These are phyloP conservation scores for Pyricularia sp. DNA, from an alignment of 2,329 filamentous ascomycete genomes.

Conservation along the genomic window DNA sequence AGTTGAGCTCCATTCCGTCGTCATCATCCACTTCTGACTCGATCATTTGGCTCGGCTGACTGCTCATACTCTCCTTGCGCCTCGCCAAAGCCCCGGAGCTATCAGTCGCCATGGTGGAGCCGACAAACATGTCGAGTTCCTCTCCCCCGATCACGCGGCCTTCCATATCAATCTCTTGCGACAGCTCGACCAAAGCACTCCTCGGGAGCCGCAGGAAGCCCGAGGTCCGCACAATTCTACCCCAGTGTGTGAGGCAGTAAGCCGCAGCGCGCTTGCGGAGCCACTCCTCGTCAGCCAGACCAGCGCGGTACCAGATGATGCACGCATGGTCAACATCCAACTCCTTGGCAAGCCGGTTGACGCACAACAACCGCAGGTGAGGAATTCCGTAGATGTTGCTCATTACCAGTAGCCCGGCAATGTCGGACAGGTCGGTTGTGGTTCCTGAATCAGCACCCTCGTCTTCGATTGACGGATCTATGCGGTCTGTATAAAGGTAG, in stretches of 20 bases:
- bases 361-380: constrained; percentile 77
- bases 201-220: constrained; percentile 75
- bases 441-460: constrained; percentile 45
- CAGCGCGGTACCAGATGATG: constrained; percentile 89
- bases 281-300: constrained; percentile 85
- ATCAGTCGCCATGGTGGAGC: constrained; percentile 32
- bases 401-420: constrained; percentile 92
- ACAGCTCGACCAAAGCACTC: constrained; percentile 73
- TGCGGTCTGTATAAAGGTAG: constrained; percentile 94
- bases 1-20: constrained; percentile 12
- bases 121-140: constrained; percentile 48
- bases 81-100: constrained; percentile 20
- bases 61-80: constrained; percentile 48
- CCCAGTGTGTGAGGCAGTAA: constrained; percentile 92
- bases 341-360: constrained; percentile 80
- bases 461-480: constrained; percentile 40
- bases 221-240: constrained; percentile 76
- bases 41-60: constrained; percentile 42
- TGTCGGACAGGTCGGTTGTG: constrained; percentile 67
- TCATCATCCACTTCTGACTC: constrained; percentile 35
- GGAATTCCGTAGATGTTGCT: constrained; percentile 97
- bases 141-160: constrained; percentile 83
- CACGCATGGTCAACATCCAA: constrained; percentile 91
- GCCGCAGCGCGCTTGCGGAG: constrained; percentile 74
- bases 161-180: constrained; percentile 85